Evolutionary conservation across 2,329 filamentous ascomycete genomes (phyloP).

Genomic region (Gnomoniopsis sp.): DNA sequence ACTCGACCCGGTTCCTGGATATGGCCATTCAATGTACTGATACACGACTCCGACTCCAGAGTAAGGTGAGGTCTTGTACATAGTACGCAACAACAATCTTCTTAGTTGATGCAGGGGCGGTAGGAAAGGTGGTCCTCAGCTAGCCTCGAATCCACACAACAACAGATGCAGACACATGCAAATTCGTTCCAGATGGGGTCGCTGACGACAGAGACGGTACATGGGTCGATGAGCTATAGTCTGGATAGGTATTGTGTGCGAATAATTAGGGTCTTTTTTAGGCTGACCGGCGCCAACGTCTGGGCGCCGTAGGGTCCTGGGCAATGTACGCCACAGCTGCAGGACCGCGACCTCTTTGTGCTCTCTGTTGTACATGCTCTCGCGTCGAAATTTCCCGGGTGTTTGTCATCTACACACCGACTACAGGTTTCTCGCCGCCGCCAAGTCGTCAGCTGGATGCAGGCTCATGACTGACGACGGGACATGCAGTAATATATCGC

Average conservation of each 20-base stretch:
- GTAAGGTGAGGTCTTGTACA: not conserved
- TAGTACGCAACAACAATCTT: not conserved
- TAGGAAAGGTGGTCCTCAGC: not conserved
- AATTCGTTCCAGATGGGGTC: not conserved
- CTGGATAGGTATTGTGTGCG: not conserved
- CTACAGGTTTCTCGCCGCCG: not conserved
- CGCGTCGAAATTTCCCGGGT: not conserved
- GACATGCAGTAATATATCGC: not conserved
- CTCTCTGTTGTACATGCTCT: not conserved
- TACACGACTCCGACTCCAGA: not conserved
- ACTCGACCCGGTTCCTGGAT: not conserved
- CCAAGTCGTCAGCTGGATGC: slow-evolving; percentile 8
- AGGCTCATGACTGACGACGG: not conserved
- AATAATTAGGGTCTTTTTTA: not conserved
- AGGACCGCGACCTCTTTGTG: not conserved
- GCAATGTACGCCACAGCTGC: not conserved
- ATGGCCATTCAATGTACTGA: not conserved
- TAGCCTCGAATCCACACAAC: not conserved
- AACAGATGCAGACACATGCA: not conserved
- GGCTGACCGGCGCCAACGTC: not conserved
- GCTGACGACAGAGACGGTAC: not conserved
- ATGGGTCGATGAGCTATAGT: not conserved
- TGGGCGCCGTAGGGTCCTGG: not conserved
- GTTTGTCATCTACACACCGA: not conserved
- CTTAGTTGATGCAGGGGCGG: not conserved